Percentiles rank a stretch among this genome's conserved stretches.
Conservation (phyloP, 148 eudicot genomes). For the Drosera capensis region DNA sequence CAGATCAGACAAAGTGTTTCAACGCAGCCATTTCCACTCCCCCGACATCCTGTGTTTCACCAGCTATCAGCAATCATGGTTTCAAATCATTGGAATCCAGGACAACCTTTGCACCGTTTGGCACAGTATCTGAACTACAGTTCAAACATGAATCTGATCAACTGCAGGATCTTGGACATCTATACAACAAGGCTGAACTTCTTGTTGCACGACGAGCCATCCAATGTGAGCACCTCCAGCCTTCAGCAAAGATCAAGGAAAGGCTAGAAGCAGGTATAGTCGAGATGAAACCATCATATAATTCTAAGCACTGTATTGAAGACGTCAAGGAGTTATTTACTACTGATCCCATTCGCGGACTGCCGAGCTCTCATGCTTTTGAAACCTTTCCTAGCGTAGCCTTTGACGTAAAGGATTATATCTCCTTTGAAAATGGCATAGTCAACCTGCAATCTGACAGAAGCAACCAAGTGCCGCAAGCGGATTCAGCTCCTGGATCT, state of each 20-base stretch:
- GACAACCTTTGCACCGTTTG: constrained; percentile 18
- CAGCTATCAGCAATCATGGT: constrained; percentile 14
- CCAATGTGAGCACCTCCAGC: constrained; percentile 9
- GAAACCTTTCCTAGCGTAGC: constrained; percentile 17
- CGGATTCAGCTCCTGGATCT: constrained; percentile 22
- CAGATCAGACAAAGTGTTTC: constrained; percentile 22
- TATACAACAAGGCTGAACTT: constrained; percentile 18
- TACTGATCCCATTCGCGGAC: constrained; percentile 10
- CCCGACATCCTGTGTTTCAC: constrained; percentile 17
- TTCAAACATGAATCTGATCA: constrained; percentile 29
- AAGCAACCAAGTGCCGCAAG: constrained; percentile 18
- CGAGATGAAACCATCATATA: constrained; percentile 17
- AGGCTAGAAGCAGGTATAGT: constrained; percentile 12
- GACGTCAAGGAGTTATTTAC: constrained; percentile 12
- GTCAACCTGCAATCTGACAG: constrained; percentile 19
- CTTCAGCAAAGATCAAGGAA: constrained; percentile 13
- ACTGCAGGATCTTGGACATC: constrained; percentile 12
- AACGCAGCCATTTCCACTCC: constrained; percentile 19
- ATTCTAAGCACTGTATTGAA: constrained; percentile 8
- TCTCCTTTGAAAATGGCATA: constrained; percentile 16
- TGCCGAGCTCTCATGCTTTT: constrained; percentile 12
- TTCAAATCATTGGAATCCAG: constrained; percentile 22
- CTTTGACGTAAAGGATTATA: constrained; percentile 20
- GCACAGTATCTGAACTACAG: constrained; percentile 27
- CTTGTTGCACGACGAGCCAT: constrained; percentile 12